These are phyloP conservation scores for Debaryomycetaceae sp. DNA, from an alignment of 1,139 yeast genomes.

Conservation along the genomic window DNA sequence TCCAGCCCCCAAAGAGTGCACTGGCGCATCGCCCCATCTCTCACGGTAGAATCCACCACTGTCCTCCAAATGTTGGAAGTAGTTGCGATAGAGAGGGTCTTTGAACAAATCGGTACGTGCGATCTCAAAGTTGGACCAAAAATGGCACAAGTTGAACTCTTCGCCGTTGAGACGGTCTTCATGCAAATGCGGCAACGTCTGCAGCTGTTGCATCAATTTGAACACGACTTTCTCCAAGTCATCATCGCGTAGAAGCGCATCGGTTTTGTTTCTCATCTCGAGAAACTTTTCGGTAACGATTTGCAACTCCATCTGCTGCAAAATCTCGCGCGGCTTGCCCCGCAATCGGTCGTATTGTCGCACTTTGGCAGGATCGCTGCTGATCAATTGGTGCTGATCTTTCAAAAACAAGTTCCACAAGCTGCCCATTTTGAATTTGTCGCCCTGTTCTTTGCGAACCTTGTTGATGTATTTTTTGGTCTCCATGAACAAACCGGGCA, in stretches of 20 bases:
- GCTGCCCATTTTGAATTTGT: constrained; percentile 45
- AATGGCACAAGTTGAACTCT: constrained; percentile 77
- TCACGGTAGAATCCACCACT: constrained; percentile 83
- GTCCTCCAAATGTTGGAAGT: constrained; percentile 60
- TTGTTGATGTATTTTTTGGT: constrained; percentile 58
- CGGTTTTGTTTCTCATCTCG: constrained; percentile 16
- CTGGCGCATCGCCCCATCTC: constrained; percentile 96
- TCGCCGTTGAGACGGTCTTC: constrained; percentile 59
- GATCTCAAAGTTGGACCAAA: constrained; percentile 93
- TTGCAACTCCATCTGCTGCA: constrained; percentile 24
- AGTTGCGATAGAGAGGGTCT: constrained; percentile 57
- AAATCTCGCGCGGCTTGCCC: constrained; percentile 17
- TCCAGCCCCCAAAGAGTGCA: constrained; percentile 80
- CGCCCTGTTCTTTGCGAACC: constrained; percentile 15
- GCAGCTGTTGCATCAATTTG: constrained; percentile 6
- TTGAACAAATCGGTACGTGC: constrained; percentile 74
- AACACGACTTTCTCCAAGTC: constrained; percentile 20
- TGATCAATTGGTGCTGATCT: constrained; percentile 22
- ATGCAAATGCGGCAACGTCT: constrained; percentile 28
- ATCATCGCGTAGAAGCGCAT: constrained; percentile 13
- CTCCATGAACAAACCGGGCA: constrained; percentile 73
- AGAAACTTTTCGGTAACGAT: constrained; percentile 23
- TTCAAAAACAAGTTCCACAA: constrained; percentile 55
- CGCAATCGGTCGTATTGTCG: constrained; percentile 18
- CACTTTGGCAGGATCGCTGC: constrained; percentile 17